Evolutionary conservation across 2,329 filamentous ascomycete species (phyloP).

Genomic region (Paecilomyces dactylethromorphus): DNA sequence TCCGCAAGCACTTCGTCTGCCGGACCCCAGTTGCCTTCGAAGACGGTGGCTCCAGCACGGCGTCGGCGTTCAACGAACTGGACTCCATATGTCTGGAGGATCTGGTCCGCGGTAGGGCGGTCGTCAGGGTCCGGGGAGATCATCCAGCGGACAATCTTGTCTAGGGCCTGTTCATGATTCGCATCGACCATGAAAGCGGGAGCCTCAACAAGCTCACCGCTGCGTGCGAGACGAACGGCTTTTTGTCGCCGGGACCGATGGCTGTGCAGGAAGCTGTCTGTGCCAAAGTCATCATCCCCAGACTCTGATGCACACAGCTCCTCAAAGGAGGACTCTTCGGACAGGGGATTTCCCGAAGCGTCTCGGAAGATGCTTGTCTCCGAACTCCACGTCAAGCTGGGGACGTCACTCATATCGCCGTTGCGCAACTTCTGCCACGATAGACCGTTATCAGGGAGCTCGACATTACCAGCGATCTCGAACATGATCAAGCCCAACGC

Average conservation of each 20-base stretch:
- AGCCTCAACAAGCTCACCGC: constrained; percentile 59
- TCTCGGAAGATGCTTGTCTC: constrained; percentile 67
- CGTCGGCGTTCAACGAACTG: constrained; percentile 73
- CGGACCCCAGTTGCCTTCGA: constrained; percentile 92
- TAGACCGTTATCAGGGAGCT: constrained; percentile 84
- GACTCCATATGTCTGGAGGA: constrained; percentile 67
- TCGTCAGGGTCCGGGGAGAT: constrained; percentile 66
- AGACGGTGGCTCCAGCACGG: constrained; percentile 85
- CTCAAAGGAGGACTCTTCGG: constrained; percentile 37
- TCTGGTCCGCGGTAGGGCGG: constrained; percentile 67
- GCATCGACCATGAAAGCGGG: constrained; percentile 85
- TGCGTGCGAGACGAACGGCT: constrained; percentile 29
- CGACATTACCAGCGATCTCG: constrained; percentile 89
- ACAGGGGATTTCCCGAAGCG: constrained; percentile 62
- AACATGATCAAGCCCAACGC: constrained; percentile 90
- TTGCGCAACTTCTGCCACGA: constrained; percentile 86
- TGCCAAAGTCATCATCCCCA: constrained; percentile 39
- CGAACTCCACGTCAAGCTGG: constrained; percentile 74
- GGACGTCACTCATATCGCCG: constrained; percentile 82
- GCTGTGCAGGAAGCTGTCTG: constrained; percentile 25
- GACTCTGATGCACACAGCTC: constrained; percentile 37
- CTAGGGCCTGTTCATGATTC: constrained; percentile 66
- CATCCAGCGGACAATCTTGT: constrained; percentile 82
- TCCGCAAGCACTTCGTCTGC: constrained; percentile 55
- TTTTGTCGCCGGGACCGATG: constrained; percentile 18